Base-by-base conservation (phyloP, 306 rosid genomes). In the Clitoria ternatea region DNA sequence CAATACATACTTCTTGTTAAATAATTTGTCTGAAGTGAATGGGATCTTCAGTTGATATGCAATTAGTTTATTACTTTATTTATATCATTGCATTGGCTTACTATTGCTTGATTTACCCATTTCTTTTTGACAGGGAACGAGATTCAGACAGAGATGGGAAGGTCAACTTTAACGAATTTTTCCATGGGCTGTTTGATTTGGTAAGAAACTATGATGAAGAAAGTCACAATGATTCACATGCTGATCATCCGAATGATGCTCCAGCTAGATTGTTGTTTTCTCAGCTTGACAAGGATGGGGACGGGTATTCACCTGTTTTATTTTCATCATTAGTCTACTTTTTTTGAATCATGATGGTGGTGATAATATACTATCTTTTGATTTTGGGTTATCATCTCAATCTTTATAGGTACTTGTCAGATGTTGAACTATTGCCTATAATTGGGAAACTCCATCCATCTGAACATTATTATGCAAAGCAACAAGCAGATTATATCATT, bases 181-280 rank as follows among this genome's bases (percentile, higher is more conserved):
- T 91, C 77, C 99, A 91, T 54, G 97, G 99, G 74, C 91, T 94
- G 60, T 94, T 94, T 85, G 99, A 94, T 83, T 81, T 91, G 88
- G 99, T 94, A 69, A 86, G 97, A 78, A 89, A 86, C 86, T 89
- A 85, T 66, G 96, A 89, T 6, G 99, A 84, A 37, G 89, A 94
- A 80, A 75, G 27, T 83, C 95, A 91, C 81, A 86, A 80, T 80
- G 47, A 70, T 73, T 62, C 96, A 10, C 88, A 87, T 60, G 76
- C 80, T 37, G 88, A 82, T 77, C 74, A 83, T 71, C 73, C 94
- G 56, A 62, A 77, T 85, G 95, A 91, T 77, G 83, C 76, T 72
- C 96, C 97, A 1, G 99, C 97, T 61, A 89, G 72, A 87, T 61
- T 39, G 59, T 70, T 94, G 88, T 94, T 91, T 80, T 55, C 89